Evolutionary conservation across 306 rosid species (phyloP).

Genomic region (Cyclanthera cordifolia): DNA sequence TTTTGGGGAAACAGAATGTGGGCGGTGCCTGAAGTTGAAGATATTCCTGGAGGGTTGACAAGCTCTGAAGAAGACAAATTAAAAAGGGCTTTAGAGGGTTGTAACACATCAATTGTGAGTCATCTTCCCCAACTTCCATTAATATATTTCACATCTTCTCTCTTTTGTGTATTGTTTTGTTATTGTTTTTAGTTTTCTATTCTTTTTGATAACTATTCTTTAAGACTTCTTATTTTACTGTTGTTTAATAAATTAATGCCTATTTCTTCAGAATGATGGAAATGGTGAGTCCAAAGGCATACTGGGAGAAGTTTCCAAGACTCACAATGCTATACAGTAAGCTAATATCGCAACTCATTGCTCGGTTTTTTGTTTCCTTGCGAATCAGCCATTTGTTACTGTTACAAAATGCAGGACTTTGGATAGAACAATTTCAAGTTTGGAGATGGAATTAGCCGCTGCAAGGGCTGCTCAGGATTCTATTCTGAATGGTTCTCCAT

Average conservation of each 20-base stretch:
- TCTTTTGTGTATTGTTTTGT: background rate
- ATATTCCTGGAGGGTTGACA: slow-evolving; percentile 25
- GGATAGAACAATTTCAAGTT: slow-evolving; percentile 46
- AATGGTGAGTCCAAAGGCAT: slow-evolving; percentile 27
- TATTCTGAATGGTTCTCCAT: slow-evolving; percentile 27
- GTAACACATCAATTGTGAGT: slow-evolving; percentile 31
- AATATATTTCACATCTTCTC: background rate
- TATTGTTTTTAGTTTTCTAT: background rate
- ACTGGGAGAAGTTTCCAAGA: slow-evolving; percentile 35
- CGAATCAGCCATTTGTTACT: background rate
- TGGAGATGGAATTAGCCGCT: slow-evolving; percentile 49
- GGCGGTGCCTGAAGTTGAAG: slow-evolving; percentile 34
- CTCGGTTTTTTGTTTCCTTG: background rate
- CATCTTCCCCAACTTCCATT: background rate
- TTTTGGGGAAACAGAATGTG: slow-evolving; percentile 27
- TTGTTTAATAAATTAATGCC: background rate
- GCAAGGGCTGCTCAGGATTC: slow-evolving; percentile 46
- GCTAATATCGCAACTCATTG: slow-evolving; percentile 9
- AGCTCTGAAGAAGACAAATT: slow-evolving; percentile 21
- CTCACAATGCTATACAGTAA: slow-evolving; percentile 42
- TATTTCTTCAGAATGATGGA: slow-evolving; percentile 21
- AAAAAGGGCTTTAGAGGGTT: slow-evolving; percentile 27
- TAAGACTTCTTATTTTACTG: background rate
- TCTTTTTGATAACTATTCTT: too few species aligned
- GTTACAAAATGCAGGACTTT: slow-evolving; percentile 26